These are phyloP conservation scores for Cordyceps tenuipes DNA, from an alignment of 2,329 filamentous ascomycete genomes.

Conservation along the genomic window DNA sequence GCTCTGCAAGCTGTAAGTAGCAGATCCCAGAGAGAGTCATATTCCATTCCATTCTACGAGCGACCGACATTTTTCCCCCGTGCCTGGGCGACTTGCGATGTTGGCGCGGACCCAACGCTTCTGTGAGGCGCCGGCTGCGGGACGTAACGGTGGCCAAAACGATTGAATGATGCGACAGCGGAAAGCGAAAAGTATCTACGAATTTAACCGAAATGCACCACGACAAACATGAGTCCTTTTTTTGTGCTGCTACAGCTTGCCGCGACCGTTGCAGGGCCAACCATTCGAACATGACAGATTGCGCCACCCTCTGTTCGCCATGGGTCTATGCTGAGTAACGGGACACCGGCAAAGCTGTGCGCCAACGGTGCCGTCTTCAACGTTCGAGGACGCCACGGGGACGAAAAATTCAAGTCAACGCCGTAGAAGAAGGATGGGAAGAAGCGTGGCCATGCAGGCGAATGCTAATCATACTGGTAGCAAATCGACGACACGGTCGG, in stretches of 20 bases:
- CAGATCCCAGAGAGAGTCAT: slow-evolving; percentile 21
- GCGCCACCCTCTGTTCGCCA: neutral
- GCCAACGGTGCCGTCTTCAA: neutral
- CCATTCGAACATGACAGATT: neutral
- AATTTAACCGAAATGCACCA: neutral
- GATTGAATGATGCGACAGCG: neutral
- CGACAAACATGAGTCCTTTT: neutral
- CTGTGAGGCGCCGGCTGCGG: neutral
- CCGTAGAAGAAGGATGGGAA: neutral
- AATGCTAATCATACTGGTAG: slow-evolving; percentile 38
- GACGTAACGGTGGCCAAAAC: neutral
- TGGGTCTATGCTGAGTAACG: neutral
- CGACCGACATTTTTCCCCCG: neutral
- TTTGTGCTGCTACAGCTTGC: neutral
- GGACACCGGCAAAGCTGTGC: neutral
- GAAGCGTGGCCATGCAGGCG: too few species aligned
- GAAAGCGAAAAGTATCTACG: neutral
- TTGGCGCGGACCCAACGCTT: neutral
- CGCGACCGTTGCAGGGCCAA: neutral
- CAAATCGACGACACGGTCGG: slow-evolving; percentile 96
- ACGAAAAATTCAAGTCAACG: neutral
- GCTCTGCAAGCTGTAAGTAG: slow-evolving; percentile 76
- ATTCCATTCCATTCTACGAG: neutral
- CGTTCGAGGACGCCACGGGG: neutral
- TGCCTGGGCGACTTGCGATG: neutral